Percentiles rank a stretch among this genome's conserved stretches.
Evolutionary conservation across 164 flowering plant species (phyloP).

Genomic region (Magnolia kwangsiensis): DNA sequence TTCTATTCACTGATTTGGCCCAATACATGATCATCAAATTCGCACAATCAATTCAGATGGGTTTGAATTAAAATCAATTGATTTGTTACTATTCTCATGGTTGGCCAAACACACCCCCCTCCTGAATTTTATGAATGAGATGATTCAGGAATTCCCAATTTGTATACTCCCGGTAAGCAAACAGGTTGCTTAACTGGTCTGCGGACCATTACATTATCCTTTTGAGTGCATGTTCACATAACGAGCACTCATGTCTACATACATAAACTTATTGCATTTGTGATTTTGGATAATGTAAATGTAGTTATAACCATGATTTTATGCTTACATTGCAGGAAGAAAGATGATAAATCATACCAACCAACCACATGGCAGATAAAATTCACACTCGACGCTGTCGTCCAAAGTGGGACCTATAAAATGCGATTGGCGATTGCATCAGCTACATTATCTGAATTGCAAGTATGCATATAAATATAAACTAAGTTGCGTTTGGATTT

Average conservation of each 20-base stretch:
- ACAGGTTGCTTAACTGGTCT: too few species aligned
- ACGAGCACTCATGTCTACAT: neutral
- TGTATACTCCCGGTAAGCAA: too few species aligned
- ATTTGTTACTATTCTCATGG: too few species aligned
- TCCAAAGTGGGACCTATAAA: slow-evolving; percentile 21
- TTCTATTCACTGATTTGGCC: neutral
- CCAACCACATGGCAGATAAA: slow-evolving; percentile 1
- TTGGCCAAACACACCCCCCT: too few species aligned
- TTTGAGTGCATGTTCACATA: neutral
- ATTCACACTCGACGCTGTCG: neutral
- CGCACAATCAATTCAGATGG: too few species aligned
- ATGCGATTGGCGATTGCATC: neutral
- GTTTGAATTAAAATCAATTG: too few species aligned
- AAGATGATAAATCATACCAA: neutral
- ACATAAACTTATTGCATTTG: neutral
- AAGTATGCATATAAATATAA: neutral
- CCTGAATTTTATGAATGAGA: too few species aligned
- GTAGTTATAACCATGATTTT: neutral
- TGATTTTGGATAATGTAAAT: neutral
- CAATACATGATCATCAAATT: neutral
- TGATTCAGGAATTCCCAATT: too few species aligned
- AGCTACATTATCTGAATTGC: neutral
- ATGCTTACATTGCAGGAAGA: neutral
- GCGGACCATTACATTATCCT: neutral
- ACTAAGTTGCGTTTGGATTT: neutral